Conservation (phyloP, 148 eudicot genomes). For the Dysphania ambrosioides region DNA sequence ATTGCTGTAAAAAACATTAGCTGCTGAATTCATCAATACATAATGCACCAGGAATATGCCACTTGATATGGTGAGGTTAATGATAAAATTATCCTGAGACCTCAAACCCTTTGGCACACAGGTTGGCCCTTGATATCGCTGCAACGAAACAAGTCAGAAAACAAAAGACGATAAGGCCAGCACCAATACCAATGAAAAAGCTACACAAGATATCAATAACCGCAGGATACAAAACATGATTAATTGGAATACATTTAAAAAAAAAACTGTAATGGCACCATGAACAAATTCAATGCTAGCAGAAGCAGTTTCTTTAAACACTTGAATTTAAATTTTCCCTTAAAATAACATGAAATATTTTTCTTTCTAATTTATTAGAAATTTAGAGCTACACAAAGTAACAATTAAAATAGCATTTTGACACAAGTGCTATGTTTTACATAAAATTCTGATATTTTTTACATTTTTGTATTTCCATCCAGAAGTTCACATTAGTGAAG, state of each 20-base stretch:
- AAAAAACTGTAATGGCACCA: neutral
- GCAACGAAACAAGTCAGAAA: slow-evolving; percentile 13
- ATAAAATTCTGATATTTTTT: neutral
- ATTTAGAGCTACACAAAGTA: neutral
- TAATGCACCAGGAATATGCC: slow-evolving; percentile 81
- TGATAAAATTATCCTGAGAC: slow-evolving; percentile 65
- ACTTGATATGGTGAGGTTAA: slow-evolving; percentile 63
- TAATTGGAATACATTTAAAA: neutral
- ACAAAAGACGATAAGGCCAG: neutral
- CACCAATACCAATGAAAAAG: neutral
- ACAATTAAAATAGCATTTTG: neutral
- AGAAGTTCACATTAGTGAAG: neutral
- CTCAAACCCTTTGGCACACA: slow-evolving; percentile 42
- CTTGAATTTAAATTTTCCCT: neutral
- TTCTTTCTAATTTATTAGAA: neutral
- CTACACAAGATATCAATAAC: neutral
- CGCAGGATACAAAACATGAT: neutral
- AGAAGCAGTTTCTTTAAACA: neutral
- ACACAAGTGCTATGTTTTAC: neutral
- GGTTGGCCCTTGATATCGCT: slow-evolving; percentile 41
- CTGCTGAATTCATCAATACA: slow-evolving; percentile 68
- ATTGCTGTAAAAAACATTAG: slow-evolving; percentile 63
- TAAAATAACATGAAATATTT: neutral
- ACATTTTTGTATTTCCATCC: neutral
- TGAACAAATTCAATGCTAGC: neutral